Evolutionary conservation across 768 basidiomycete species (phyloP), one percentile per base, ranked within the genome.

Genomic region (Gymnopilus dilepis): DNA sequence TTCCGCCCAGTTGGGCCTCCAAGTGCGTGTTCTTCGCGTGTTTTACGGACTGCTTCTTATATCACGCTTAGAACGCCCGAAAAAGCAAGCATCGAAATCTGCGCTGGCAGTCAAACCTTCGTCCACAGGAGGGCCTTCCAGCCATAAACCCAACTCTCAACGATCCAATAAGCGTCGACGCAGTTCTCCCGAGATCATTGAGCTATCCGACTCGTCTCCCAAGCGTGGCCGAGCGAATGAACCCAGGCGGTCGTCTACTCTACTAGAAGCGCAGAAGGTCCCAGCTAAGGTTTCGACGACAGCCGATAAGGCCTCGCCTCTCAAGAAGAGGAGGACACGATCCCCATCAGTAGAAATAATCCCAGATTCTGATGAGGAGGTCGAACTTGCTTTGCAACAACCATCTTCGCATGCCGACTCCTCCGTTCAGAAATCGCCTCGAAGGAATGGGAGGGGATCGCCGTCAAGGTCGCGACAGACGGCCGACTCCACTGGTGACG

Each of bases 1-100:
- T 76, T 90, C 53, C 63, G 82, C 28, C 81, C 82, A 17, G 73
- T 79, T 21, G 88, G 89, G 0, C 88, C 88, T 47, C 88, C 88
- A 52, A 80, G 88, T 89, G 76, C 61, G 72, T 65, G 26, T 17
- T n/a, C 13, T 60, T 48, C 3, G 54, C 17, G 2, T 30, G 34
- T 30, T 24, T 26, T 21, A n/a, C 12, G 37, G 3, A 45, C 24
- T 40, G 21, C 41, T 43, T 40, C 63, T 30, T 38, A 52, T 12
- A 15, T 26, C 24, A 21, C 34, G 31, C 52, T 48, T 38, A 60
- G 63, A 59, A 43, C 63, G 66, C 13, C 59, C 58, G 22, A 70
- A 72, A 48, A 57, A 57, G 60, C 72, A 70, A 45, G 60, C 50
- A 62, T 57, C 62, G 50, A 43, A 53, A 21, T 45, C 56, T 15